Base-by-base conservation (phyloP, 805 yeast species). In the Metschnikowia lachancei region DNA sequence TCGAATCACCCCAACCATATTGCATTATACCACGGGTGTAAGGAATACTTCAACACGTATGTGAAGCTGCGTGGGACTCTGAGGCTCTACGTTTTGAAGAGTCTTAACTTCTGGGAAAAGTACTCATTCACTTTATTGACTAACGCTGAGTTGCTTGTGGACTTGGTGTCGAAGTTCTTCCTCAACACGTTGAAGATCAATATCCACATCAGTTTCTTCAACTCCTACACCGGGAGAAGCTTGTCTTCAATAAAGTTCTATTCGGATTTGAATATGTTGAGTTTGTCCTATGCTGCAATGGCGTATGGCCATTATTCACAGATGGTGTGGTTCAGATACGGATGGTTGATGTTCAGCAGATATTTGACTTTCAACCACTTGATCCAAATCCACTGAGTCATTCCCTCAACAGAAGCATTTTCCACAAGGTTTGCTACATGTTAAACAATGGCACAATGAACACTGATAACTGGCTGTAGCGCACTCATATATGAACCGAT, bases 321-420 rank as follows among this genome's bases (percentile, higher is more conserved):
- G 64, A 87, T 94, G 87, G 91, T 85, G 8, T 92, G 97, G 97
- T 94, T 85, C 64, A 75, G 99, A 54, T 87, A 86, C 70, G 83
- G 89, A 1, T 94, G 97, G 97, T 71, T 94, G 60, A 48, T 78
- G 5, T 65, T 83, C 13, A 85, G 96, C 49, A 74, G 91, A 51
- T 92, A 89, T 65, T 78, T 87, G 72, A 81, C 83, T 36, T 77
- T 78, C 42, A 91, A 92, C 64, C 90, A 87, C 57, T 69, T 87
- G 52, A 67, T 72, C 26, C 65, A 60, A 38, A 39, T 59, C 18
- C 30, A 43, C 36, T 49, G 38, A 35, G 10, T 4, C 32, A 29
- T 29, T 5, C 32, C 11, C 14, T n/a, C 5, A 12, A 29, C 32
- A n/a, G 11, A 29, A 6, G 14, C 24, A 8, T 22, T 22, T 22